Evolutionary conservation across 2,329 filamentous ascomycete species (phyloP).

Genomic region (Claviceps arundinis): DNA sequence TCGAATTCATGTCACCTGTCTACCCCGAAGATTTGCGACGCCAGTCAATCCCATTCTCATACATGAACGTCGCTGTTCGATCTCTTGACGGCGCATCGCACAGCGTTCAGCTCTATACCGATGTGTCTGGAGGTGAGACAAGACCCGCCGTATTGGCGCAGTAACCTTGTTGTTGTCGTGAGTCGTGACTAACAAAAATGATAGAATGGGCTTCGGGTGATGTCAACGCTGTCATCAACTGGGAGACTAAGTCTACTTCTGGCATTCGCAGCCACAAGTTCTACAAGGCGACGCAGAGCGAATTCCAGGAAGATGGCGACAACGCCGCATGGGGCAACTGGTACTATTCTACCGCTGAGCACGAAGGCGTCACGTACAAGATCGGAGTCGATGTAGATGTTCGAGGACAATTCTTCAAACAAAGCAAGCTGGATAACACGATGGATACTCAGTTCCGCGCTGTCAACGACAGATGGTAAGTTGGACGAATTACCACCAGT

Average conservation of each 20-base stretch:
- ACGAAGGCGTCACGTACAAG: constrained; percentile 47
- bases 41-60: constrained; percentile 59
- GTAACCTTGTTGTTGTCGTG: neutral
- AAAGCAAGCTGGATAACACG: constrained; percentile 48
- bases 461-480: constrained; percentile 22
- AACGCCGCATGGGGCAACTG: constrained; percentile 72
- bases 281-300: constrained; percentile 42
- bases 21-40: constrained; percentile 51
- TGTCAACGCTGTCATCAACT: constrained; percentile 38
- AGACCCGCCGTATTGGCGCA: neutral
- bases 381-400: constrained; percentile 54
- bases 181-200: neutral
- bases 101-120: constrained; percentile 56
- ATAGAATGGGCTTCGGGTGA: constrained; percentile 62
- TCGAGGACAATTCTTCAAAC: constrained; percentile 50
- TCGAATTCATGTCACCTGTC: constrained; percentile 59
- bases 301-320: constrained; percentile 55
- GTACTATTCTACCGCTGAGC: constrained; percentile 55
- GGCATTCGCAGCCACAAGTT: constrained; percentile 53
- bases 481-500: constrained; percentile 1
- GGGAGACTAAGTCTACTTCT: constrained; percentile 41
- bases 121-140: constrained; percentile 38
- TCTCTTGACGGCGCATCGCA: constrained; percentile 51
- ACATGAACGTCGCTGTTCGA: constrained; percentile 48
- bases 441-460: constrained; percentile 48